Evolutionary conservation across 768 basidiomycete genomes (phyloP).

Genomic region (Lactarius trivialis): DNA sequence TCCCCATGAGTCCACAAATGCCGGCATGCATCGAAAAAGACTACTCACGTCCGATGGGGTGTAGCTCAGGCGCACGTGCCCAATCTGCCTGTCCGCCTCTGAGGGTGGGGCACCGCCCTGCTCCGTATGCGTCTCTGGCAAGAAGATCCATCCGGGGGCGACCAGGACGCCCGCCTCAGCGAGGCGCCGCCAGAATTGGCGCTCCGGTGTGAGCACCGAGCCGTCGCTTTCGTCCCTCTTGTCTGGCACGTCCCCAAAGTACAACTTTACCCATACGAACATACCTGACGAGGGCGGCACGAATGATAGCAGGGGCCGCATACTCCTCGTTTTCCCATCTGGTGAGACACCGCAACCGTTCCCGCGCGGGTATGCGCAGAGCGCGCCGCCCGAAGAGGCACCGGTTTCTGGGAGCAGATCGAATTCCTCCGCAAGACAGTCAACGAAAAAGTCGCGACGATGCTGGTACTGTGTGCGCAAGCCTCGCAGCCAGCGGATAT

Average conservation of each 20-base stretch:
- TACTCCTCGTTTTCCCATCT: constrained; percentile 36
- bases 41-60: constrained; percentile 44
- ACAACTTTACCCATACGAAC: constrained; percentile 69
- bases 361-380: constrained; percentile 35
- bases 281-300: constrained; percentile 78
- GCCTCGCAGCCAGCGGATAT: constrained; percentile 70
- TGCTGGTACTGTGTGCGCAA: constrained; percentile 48
- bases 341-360: constrained; percentile 25
- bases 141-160: constrained; percentile 53
- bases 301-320: constrained; percentile 50
- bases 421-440: constrained; percentile 58
- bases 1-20: not conserved
- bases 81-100: constrained; percentile 26
- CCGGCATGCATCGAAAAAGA: not conserved
- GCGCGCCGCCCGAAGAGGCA: constrained; percentile 34
- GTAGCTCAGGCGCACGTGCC: constrained; percentile 54
- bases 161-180: constrained; percentile 59
- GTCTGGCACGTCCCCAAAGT: constrained; percentile 52
- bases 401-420: constrained; percentile 39
- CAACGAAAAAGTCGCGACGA: constrained; percentile 59
- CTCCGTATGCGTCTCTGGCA: constrained; percentile 27
- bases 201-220: constrained; percentile 41
- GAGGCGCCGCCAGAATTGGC: constrained; percentile 52
- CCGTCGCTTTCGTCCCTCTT: constrained; percentile 29
- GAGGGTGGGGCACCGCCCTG: constrained; percentile 18